phyloP scores from a whole-genome alignment of 2,329 filamentous ascomycete species.

The Stagonosporopsis chrysanthemi region DNA sequence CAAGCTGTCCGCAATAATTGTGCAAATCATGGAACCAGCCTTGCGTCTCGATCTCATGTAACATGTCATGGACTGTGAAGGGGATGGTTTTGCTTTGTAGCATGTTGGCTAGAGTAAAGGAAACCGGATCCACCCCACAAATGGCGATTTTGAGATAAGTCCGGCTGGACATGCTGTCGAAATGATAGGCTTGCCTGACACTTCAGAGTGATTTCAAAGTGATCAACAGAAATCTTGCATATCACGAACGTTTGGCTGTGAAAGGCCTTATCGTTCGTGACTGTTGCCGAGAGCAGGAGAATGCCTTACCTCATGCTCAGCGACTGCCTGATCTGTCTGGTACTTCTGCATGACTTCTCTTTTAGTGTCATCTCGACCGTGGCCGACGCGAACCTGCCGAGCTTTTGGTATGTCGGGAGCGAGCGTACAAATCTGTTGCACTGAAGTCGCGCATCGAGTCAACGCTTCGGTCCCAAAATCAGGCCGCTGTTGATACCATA shows the following conservation, averaged over 20 bases:
- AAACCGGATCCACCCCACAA: constrained; percentile 52
- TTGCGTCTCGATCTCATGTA: constrained; percentile 44
- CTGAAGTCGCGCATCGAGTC: not conserved
- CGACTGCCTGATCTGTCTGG: too few species aligned
- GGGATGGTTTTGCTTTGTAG: constrained; percentile 58
- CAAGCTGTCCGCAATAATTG: constrained; percentile 58
- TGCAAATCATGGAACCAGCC: constrained; percentile 61
- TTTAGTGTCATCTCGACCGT: not conserved
- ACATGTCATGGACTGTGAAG: constrained; percentile 57
- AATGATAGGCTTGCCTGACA: too few species aligned
- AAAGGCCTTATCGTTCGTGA: not conserved
- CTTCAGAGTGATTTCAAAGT: too few species aligned
- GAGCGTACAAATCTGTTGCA: not conserved
- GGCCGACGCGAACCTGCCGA: not conserved
- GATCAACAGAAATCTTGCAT: too few species aligned
- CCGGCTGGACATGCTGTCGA: not conserved
- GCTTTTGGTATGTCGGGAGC: too few species aligned
- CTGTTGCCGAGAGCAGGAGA: not conserved
- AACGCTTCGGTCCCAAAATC: not conserved
- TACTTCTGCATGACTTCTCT: not conserved
- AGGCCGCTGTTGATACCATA: too few species aligned
- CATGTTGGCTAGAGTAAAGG: constrained; percentile 62
- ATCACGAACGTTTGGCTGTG: too few species aligned
- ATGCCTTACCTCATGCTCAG: not conserved
- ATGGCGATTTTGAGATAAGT: constrained; percentile 43